Evolutionary conservation across 306 rosid species (phyloP).

Genomic region (Dalbergia oliveri): DNA sequence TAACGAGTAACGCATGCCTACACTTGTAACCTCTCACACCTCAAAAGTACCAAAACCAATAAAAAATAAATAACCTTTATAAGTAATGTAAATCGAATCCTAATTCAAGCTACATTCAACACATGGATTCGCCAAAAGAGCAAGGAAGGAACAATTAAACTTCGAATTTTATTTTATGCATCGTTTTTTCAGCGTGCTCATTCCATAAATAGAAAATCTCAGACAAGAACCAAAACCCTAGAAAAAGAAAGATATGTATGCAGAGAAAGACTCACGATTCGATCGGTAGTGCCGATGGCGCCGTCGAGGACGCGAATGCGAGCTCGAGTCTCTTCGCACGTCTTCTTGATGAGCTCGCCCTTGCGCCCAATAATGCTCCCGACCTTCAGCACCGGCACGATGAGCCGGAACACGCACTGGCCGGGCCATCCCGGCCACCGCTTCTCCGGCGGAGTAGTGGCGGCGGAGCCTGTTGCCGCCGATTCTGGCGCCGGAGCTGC

Average conservation of each 20-base stretch:
- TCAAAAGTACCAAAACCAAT: neutral
- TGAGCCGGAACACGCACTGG: constrained; percentile 81
- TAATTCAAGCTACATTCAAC: constrained; percentile 11
- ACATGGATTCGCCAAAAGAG: too few species aligned
- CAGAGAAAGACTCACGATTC: constrained; percentile 66
- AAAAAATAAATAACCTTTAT: neutral
- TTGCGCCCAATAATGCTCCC: constrained; percentile 96
- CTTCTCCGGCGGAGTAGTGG: constrained; percentile 55
- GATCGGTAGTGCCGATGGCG: constrained; percentile 84
- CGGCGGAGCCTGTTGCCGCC: constrained; percentile 17
- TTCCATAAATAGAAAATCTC: neutral
- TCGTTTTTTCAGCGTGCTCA: neutral
- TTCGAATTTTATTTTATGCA: neutral
- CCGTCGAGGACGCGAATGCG: constrained; percentile 97
- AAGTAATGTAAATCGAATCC: neutral
- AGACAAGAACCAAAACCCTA: constrained; percentile 42
- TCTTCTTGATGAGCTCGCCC: constrained; percentile 92
- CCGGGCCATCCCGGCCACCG: constrained; percentile 99
- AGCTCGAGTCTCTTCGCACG: constrained; percentile 94
- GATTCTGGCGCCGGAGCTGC: constrained; percentile 34
- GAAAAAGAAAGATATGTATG: neutral
- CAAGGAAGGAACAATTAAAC: neutral
- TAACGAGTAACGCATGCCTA: constrained; percentile 6
- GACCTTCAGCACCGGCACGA: constrained; percentile 89
- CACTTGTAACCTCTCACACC: neutral